phyloP scores from a whole-genome alignment of 2,329 filamentous ascomycete genomes.

The Penicillium sp. region DNA sequence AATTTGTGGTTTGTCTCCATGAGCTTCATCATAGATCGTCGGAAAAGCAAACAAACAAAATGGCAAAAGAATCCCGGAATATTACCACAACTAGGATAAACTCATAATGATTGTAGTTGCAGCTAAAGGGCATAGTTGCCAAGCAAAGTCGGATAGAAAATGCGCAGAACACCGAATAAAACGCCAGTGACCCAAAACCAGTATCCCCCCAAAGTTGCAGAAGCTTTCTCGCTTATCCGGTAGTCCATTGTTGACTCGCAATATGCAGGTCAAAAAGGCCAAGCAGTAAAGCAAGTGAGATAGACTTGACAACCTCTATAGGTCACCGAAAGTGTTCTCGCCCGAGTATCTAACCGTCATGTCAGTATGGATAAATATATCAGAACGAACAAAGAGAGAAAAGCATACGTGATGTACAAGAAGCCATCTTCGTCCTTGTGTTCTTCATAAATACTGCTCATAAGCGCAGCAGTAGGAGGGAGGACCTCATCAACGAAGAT shows the following conservation, averaged over 20 bases:
- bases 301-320: constrained; percentile 17
- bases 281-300: constrained; percentile 16
- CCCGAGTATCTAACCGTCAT: constrained; percentile 71
- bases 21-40: neutral
- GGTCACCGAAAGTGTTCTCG: constrained; percentile 91
- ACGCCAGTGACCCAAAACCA: constrained; percentile 22
- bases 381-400: neutral
- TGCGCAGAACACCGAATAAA: constrained; percentile 23
- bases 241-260: constrained; percentile 2
- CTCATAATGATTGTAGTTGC: constrained; percentile 7
- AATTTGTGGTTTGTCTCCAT: neutral
- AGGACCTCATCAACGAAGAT: constrained; percentile 99
- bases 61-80: neutral
- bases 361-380: constrained; percentile 23
- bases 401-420: constrained; percentile 88
- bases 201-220: constrained; percentile 13
- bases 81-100: neutral
- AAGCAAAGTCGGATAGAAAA: constrained; percentile 19
- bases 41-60: neutral
- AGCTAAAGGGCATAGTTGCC: constrained; percentile 17
- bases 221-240: constrained; percentile 8
- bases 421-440: constrained; percentile 91
- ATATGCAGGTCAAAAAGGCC: neutral
- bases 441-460: constrained; percentile 99
- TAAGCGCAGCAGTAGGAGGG: constrained; percentile 91